phyloP scores from a whole-genome alignment of 2,329 filamentous ascomycete genomes.

The Penicillium hesseltinei region DNA sequence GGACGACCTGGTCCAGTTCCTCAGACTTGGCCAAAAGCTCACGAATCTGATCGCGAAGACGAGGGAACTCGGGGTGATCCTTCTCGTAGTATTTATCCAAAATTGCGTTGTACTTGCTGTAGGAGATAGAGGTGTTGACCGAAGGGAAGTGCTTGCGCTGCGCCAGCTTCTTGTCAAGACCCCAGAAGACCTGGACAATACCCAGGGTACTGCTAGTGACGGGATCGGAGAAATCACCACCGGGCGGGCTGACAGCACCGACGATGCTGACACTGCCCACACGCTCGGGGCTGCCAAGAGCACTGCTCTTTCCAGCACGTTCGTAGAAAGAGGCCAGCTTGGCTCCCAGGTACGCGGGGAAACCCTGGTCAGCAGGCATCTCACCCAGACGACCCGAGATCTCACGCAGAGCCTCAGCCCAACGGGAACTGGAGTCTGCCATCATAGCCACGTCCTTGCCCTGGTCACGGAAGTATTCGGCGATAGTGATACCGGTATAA shows the following conservation, averaged over 20 bases:
- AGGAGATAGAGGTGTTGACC: conserved; percentile 90
- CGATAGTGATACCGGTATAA: conserved; percentile 92
- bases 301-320: conserved; percentile 82
- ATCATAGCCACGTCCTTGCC: conserved; percentile 99
- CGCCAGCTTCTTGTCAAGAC: conserved; percentile 98
- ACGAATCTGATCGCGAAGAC: conserved; percentile 87
- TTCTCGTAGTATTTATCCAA: conserved; percentile 95
- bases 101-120: conserved; percentile 90
- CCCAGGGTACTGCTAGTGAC: conserved; percentile 89
- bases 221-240: conserved; percentile 98
- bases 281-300: conserved; percentile 84
- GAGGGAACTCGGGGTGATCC: conserved; percentile 89
- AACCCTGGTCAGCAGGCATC: conserved; percentile 99
- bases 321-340: conserved; percentile 99
- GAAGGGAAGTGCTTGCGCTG: conserved; percentile 99
- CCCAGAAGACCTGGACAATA: conserved; percentile 99
- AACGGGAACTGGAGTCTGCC: conserved; percentile 96
- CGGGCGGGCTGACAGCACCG: conserved; percentile 92
- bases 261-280: conserved; percentile 95
- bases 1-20: conserved; percentile 96
- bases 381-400: conserved; percentile 97
- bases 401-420: conserved; percentile 98
- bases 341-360: conserved; percentile 93
- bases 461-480: conserved; percentile 96
- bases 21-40: conserved; percentile 92